A percentile compares a stretch with the other conserved stretches of the same genome.
Evolutionary conservation across 495 filamentous ascomycete species (phyloP).

Genomic region (Annulohypoxylon stygium): DNA sequence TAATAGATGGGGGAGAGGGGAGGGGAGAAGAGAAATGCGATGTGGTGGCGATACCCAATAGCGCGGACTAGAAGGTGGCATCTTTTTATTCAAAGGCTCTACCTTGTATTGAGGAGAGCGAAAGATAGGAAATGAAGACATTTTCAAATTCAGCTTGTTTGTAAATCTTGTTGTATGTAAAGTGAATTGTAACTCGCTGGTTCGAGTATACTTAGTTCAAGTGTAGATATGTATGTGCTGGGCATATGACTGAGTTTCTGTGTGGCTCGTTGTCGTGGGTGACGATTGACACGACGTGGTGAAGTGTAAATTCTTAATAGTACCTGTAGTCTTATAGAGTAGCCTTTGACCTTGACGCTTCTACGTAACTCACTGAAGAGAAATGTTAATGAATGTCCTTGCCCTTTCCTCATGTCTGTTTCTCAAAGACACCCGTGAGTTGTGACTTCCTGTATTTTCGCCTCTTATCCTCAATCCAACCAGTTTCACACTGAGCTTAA

Average conservation of each 20-base stretch:
- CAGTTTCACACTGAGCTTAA: too few species aligned
- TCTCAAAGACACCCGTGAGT: too few species aligned
- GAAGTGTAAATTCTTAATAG: neutral
- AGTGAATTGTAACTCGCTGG: slow-evolving; percentile 28
- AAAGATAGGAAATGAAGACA: slow-evolving; percentile 22
- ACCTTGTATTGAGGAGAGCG: slow-evolving; percentile 20
- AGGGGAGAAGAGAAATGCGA: neutral
- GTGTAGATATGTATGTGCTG: slow-evolving; percentile 3
- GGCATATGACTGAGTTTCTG: neutral
- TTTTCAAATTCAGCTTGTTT: slow-evolving; percentile 14
- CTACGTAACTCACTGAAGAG: too few species aligned
- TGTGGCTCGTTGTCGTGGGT: neutral
- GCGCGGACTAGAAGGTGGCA: slow-evolving; percentile 30
- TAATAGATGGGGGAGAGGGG: slow-evolving; percentile 23
- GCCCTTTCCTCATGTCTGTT: too few species aligned
- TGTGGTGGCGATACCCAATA: slow-evolving; percentile 45
- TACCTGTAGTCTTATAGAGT: neutral
- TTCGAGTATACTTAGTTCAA: neutral
- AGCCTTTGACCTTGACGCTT: too few species aligned
- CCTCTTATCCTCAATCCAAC: too few species aligned
- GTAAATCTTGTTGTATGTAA: slow-evolving; percentile 11
- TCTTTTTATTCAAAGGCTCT: slow-evolving; percentile 5
- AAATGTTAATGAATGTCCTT: too few species aligned
- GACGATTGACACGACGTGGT: neutral
- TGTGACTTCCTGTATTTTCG: too few species aligned